These are phyloP conservation scores for Vanrija humicola DNA, from an alignment of 1,284 basidiomycete genomes.

Conservation along the genomic window DNA sequence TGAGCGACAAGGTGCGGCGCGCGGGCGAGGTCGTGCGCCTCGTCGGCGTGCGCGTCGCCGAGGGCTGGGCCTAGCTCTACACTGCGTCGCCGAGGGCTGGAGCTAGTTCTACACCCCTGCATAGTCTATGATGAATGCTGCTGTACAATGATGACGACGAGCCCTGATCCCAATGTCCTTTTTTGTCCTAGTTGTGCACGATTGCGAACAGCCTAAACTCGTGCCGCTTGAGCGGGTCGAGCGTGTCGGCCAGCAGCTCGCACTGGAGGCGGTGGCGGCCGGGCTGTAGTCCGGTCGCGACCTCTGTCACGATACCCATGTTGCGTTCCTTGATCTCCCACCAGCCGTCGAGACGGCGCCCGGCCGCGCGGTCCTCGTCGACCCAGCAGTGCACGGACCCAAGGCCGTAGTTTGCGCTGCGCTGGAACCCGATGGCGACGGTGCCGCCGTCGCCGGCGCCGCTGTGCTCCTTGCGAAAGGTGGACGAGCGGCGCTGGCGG, in stretches of 20 bases:
- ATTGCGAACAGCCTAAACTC: constrained; percentile 21
- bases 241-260: constrained; percentile 27
- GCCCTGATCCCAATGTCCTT: background rate
- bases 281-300: constrained; percentile 26
- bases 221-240: constrained; percentile 22
- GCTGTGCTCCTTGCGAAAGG: background rate
- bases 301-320: constrained; percentile 35
- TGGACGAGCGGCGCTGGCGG: background rate
- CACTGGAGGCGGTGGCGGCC: constrained; percentile 36
- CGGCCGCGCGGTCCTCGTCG: constrained; percentile 22
- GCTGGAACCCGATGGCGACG: constrained; percentile 40
- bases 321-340: constrained; percentile 37
- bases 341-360: constrained; percentile 29
- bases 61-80: constrained; percentile 25
- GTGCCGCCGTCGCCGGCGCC: constrained; percentile 14
- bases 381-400: constrained; percentile 38
- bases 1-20: constrained; percentile 16
- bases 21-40: constrained; percentile 34
- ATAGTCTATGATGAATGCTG: background rate
- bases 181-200: constrained; percentile 2
- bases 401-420: constrained; percentile 25
- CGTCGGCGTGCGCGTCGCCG: constrained; percentile 32
- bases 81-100: constrained; percentile 29
- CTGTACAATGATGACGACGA: background rate
- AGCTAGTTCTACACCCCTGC: constrained; percentile 6